Evolutionary conservation across 371 early-diverging fungal genomes (phyloP).

Genomic region (Basidiobolus meristosporus): DNA sequence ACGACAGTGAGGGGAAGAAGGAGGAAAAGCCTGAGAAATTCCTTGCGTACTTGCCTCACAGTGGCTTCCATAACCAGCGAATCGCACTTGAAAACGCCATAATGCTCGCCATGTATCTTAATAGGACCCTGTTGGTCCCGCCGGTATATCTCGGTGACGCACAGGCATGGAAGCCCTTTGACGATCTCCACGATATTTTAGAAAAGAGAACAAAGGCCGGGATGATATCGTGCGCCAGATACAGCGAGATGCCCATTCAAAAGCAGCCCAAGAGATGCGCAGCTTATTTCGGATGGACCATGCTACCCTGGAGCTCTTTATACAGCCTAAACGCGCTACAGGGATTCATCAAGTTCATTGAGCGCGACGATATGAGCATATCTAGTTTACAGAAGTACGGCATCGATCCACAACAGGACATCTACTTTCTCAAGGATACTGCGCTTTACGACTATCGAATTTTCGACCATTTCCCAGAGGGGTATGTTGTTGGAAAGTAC

Average conservation of each 20-base stretch:
- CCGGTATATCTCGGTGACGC: conserved; percentile 10
- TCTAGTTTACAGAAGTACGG: background rate
- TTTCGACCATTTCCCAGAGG: conserved; percentile 12
- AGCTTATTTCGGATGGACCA: background rate
- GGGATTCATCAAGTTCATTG: background rate
- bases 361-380: background rate
- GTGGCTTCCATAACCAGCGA: conserved; percentile 37
- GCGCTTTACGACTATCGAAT: conserved; percentile 20
- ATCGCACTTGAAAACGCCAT: conserved; percentile 30
- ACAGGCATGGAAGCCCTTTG: background rate
- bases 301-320: conserved; percentile 1
- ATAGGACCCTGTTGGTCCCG: conserved; percentile 30
- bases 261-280: background rate
- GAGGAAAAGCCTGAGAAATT: conserved; percentile 9
- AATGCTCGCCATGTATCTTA: conserved; percentile 18
- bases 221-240: background rate
- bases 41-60: conserved; percentile 30
- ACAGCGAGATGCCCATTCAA: background rate
- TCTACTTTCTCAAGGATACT: conserved; percentile 11
- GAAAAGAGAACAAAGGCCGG: background rate
- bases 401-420: conserved; percentile 1
- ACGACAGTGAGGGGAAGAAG: background rate
- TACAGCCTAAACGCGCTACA: background rate
- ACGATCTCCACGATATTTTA: background rate
- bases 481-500: conserved; percentile 7